Conservation (phyloP, 768 basidiomycete genomes). For the Inosperma sp. region DNA sequence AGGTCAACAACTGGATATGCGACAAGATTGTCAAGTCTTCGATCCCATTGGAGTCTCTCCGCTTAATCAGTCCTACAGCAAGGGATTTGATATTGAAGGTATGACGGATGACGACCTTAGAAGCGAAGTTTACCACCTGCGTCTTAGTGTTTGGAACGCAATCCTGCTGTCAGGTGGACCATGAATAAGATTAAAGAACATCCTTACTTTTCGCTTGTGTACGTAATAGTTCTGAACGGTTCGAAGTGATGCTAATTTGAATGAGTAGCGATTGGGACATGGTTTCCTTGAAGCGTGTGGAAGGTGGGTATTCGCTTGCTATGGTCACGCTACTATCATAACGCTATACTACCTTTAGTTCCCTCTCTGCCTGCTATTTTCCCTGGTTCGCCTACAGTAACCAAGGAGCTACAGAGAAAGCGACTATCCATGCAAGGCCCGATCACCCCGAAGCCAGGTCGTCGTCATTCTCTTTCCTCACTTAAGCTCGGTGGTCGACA, state of each 20-base stretch:
- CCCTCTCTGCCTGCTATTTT: slow-evolving; percentile 7
- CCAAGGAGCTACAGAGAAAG: not conserved
- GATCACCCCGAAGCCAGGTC: not conserved
- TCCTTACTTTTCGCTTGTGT: slow-evolving; percentile 47
- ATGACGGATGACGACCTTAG: slow-evolving; percentile 4
- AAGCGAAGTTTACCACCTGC: not conserved
- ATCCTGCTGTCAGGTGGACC: slow-evolving; percentile 43
- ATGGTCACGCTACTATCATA: not conserved
- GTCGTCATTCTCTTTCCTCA: not conserved
- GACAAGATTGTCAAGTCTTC: slow-evolving; percentile 31
- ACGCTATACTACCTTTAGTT: slow-evolving; percentile 1
- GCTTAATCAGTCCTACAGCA: slow-evolving; percentile 28
- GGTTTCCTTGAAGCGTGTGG: slow-evolving; percentile 27
- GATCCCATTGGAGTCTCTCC: slow-evolving; percentile 22
- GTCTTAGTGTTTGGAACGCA: slow-evolving; percentile 52
- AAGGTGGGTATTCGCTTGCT: slow-evolving; percentile 23
- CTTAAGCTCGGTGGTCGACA: not conserved
- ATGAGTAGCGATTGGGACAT: slow-evolving; percentile 37
- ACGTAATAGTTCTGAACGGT: slow-evolving; percentile 21
- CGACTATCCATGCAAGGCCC: not conserved
- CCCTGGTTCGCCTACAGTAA: not conserved
- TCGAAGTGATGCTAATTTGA: not conserved
- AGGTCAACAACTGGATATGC: slow-evolving; percentile 26
- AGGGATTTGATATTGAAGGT: slow-evolving; percentile 46
- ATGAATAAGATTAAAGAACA: slow-evolving; percentile 43